Conservation (phyloP, 2,329 filamentous ascomycete genomes). For the Sporothrix euskadiensis region DNA sequence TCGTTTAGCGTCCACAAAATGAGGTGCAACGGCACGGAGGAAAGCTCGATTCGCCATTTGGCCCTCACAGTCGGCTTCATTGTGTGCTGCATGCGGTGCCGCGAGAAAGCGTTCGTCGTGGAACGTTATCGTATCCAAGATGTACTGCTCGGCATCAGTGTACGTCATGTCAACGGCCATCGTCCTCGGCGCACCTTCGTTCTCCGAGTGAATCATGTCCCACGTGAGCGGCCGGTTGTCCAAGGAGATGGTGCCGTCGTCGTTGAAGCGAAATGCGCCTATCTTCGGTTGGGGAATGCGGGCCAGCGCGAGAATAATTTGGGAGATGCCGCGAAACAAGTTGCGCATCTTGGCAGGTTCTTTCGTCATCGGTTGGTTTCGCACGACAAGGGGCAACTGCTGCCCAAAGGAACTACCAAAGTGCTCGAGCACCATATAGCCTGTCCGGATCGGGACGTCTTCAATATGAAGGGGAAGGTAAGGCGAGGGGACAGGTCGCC, state of each 20-base stretch:
- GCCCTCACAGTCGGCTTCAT: constrained; percentile 34
- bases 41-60: constrained; percentile 35
- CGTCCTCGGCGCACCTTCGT: constrained; percentile 38
- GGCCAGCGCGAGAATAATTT: constrained; percentile 38
- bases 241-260: constrained; percentile 33
- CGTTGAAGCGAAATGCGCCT: constrained; percentile 34
- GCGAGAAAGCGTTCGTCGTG: constrained; percentile 37
- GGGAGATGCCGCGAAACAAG: constrained; percentile 24
- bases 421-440: constrained; percentile 26
- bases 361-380: neutral
- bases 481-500: neutral
- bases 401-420: constrained; percentile 14
- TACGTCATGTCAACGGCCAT: constrained; percentile 39
- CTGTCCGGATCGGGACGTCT: neutral
- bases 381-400: neutral
- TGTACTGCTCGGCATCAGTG: constrained; percentile 36
- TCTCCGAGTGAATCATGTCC: constrained; percentile 39
- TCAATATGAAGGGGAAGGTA: neutral
- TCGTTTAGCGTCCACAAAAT: neutral
- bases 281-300: constrained; percentile 37
- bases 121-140: constrained; percentile 35
- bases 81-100: constrained; percentile 34
- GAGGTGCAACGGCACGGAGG: neutral
- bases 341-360: constrained; percentile 24
- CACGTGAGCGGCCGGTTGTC: constrained; percentile 31